Evolutionary conservation across 2,329 filamentous ascomycete species (phyloP).

Genomic region (Fusarium tjaetaba): DNA sequence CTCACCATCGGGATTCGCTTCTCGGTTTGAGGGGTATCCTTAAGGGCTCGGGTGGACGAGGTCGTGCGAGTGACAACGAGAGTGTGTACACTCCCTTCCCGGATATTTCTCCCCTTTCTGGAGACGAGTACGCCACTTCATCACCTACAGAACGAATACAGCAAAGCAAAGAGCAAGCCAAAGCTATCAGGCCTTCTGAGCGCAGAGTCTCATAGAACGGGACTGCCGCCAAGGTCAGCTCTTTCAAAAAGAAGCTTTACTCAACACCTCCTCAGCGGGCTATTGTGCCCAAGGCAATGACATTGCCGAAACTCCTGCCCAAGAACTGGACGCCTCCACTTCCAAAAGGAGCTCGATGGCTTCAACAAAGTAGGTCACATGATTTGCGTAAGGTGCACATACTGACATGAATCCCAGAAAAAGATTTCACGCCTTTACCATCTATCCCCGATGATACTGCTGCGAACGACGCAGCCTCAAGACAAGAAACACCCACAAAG

Average conservation of each 20-base stretch:
- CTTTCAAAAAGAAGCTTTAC: neutral
- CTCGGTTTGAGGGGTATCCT: conserved; percentile 38
- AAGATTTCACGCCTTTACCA: conserved; percentile 6
- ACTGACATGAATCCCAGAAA: conserved; percentile 25
- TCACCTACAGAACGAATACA: conserved; percentile 32
- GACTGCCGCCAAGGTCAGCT: neutral
- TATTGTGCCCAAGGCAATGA: neutral
- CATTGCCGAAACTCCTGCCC: neutral
- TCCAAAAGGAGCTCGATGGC: conserved; percentile 14
- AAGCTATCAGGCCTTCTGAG: conserved; percentile 6
- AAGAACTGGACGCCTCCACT: conserved; percentile 5
- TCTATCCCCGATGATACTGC: neutral
- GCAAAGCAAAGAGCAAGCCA: conserved; percentile 23
- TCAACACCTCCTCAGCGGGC: neutral
- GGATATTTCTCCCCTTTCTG: conserved; percentile 6
- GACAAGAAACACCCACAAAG: conserved; percentile 21
- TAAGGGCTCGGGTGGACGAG: conserved; percentile 5
- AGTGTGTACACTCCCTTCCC: neutral
- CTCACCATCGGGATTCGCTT: conserved; percentile 29
- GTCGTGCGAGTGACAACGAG: neutral
- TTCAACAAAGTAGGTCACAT: conserved; percentile 26
- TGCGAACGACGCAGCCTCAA: conserved; percentile 4
- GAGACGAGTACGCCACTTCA: conserved; percentile 1
- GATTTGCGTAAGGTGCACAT: neutral
- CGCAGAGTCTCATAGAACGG: conserved; percentile 7